Evolutionary conservation across 148 eudicot species (phyloP).

Genomic region (Beta vulgaris): DNA sequence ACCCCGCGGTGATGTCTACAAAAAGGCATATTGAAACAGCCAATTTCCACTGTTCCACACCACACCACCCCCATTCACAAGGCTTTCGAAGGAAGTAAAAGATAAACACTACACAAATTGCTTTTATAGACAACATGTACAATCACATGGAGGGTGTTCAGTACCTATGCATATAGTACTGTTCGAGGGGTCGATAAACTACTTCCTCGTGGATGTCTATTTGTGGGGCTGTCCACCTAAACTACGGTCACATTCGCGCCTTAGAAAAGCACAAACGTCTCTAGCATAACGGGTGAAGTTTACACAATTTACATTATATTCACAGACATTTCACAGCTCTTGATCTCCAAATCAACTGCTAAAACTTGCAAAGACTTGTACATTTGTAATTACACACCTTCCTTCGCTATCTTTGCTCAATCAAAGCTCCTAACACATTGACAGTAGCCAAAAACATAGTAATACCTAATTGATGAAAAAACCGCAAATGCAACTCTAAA

Average conservation of each 20-base stretch:
- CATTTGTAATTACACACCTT: neutral
- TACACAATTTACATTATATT: too few relatives aligned
- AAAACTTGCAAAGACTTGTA: neutral
- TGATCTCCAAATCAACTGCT: neutral
- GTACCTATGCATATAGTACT: too few relatives aligned
- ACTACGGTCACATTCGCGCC: too few relatives aligned
- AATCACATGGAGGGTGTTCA: too few relatives aligned
- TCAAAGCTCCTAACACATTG: neutral
- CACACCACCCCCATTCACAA: neutral
- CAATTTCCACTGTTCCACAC: too few relatives aligned
- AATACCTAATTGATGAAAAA: neutral
- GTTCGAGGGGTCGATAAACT: too few relatives aligned
- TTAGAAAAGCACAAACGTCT: too few relatives aligned
- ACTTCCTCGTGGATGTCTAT: too few relatives aligned
- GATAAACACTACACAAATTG: neutral
- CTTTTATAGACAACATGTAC: too few relatives aligned
- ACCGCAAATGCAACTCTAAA: neutral
- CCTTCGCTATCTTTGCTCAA: slow-evolving; percentile 4
- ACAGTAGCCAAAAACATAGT: neutral
- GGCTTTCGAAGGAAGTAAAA: neutral
- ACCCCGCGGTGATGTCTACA: neutral
- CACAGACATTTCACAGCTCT: neutral
- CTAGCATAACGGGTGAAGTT: too few relatives aligned
- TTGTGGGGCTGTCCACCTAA: too few relatives aligned
- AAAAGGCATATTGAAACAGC: neutral